Percentiles rank a stretch among this genome's conserved stretches.
phyloP scores from a whole-genome alignment of 345 rosid genomes.

The Tarenaya hassleriana region DNA sequence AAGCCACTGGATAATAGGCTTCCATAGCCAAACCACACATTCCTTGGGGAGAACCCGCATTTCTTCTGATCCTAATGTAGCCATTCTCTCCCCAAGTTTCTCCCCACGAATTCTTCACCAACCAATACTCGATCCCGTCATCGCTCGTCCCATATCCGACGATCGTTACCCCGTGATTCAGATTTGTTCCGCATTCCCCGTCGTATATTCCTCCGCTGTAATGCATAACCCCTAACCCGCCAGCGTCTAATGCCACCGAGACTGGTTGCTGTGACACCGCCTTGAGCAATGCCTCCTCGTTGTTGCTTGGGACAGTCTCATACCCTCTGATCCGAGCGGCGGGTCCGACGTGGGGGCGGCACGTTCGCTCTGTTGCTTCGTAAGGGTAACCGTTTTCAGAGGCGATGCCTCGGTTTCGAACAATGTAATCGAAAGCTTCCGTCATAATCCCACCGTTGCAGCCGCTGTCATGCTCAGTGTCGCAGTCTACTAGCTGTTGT shows the following conservation, averaged over 20 bases:
- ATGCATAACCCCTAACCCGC: constrained; percentile 29
- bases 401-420: constrained; percentile 38
- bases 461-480: constrained; percentile 26
- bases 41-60: constrained; percentile 35
- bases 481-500: constrained; percentile 53
- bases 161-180: constrained; percentile 44
- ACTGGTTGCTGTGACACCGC: constrained; percentile 55
- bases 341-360: constrained; percentile 5
- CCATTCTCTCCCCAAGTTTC: constrained; percentile 50
- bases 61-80: constrained; percentile 47
- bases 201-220: constrained; percentile 42
- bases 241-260: constrained; percentile 43
- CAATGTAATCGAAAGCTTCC: constrained; percentile 40
- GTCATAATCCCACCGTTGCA: constrained; percentile 57
- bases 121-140: constrained; percentile 49
- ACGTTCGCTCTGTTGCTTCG: constrained; percentile 19
- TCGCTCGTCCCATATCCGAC: constrained; percentile 45
- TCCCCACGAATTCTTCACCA: constrained; percentile 64
- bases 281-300: constrained; percentile 39
- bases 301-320: constrained; percentile 40
- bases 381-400: constrained; percentile 49
- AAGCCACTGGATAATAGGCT: constrained; percentile 45
- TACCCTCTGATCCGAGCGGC: constrained; percentile 46
- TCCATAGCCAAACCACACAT: constrained; percentile 46
- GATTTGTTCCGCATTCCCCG: constrained; percentile 31